Percentiles rank a stretch among this genome's conserved stretches.
These are phyloP conservation scores for Aethionema arabicum DNA, from an alignment of 345 rosid species.

Conservation along the genomic window DNA sequence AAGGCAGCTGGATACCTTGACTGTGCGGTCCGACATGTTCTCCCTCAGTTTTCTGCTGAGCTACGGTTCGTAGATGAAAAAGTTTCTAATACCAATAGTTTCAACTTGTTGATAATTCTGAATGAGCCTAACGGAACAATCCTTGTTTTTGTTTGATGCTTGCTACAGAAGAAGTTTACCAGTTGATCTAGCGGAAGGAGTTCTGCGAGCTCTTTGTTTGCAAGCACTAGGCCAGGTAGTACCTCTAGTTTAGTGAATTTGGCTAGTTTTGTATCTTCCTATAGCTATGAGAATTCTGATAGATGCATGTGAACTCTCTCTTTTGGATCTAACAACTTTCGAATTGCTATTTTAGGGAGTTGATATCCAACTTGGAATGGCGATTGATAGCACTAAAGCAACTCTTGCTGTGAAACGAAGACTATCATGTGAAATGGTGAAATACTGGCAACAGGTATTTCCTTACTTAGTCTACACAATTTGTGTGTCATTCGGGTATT, in stretches of 20 bases:
- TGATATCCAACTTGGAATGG: constrained; percentile 98
- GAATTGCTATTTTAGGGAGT: constrained; percentile 60
- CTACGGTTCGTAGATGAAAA: constrained; percentile 54
- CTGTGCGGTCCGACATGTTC: constrained; percentile 85
- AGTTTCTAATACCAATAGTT: constrained; percentile 9
- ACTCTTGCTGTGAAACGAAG: constrained; percentile 98
- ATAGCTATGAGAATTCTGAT: neutral
- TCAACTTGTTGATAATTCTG: constrained; percentile 9
- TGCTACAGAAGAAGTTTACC: constrained; percentile 80
- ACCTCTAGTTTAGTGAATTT: constrained; percentile 29
- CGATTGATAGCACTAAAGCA: constrained; percentile 96
- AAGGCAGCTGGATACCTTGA: constrained; percentile 98
- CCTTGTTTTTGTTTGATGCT: constrained; percentile 20
- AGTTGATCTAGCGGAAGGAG: constrained; percentile 91
- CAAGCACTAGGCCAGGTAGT: constrained; percentile 96
- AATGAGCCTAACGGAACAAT: constrained; percentile 1
- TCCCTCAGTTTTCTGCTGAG: constrained; percentile 77
- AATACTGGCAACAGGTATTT: constrained; percentile 97
- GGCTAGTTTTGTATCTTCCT: neutral
- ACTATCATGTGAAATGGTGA: constrained; percentile 99
- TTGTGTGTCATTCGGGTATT: neutral
- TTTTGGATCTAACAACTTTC: constrained; percentile 21
- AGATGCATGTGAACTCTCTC: constrained; percentile 5
- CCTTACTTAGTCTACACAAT: neutral
- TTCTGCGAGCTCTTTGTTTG: constrained; percentile 83